A percentile compares a stretch with the other conserved stretches of the same genome.
Conservation (phyloP, 352 stramenopile genomes). For the Globisporangium camurandrum region DNA sequence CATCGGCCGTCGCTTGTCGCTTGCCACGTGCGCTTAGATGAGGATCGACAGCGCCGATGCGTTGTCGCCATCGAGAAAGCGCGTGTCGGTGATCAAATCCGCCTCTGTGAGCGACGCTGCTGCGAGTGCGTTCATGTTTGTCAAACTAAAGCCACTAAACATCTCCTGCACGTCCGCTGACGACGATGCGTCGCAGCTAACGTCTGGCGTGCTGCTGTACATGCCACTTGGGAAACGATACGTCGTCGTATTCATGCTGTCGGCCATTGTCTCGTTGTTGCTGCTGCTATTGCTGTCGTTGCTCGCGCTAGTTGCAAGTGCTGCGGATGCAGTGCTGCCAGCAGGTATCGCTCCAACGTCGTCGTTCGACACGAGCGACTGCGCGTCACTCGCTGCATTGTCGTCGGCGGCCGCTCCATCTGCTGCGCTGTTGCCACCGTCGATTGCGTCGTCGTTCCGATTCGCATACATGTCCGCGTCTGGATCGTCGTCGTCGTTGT, state of each 20-base stretch:
- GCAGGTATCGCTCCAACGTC: conserved; percentile 3
- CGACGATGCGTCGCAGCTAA: conserved; percentile 22
- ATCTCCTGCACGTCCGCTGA: too few species aligned
- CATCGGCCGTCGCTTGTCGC: neutral
- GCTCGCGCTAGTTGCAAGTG: neutral
- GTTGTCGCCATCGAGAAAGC: conserved; percentile 33
- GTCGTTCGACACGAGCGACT: neutral
- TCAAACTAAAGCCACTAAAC: conserved; percentile 81
- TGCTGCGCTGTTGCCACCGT: neutral
- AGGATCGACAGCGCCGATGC: conserved; percentile 50
- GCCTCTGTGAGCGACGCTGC: conserved; percentile 70
- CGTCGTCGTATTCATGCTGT: conserved; percentile 20
- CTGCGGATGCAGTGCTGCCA: neutral
- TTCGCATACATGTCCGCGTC: too few species aligned
- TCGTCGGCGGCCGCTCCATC: neutral
- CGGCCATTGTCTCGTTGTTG: neutral
- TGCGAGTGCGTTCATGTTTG: conserved; percentile 80
- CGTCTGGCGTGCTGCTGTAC: conserved; percentile 39
- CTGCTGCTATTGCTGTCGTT: neutral
- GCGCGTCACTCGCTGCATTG: neutral
- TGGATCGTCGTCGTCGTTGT: conserved; percentile 73
- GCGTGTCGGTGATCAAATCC: conserved; percentile 40
- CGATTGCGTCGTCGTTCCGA: conserved; percentile 3
- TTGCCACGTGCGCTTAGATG: too few species aligned
- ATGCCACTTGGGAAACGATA: conserved; percentile 61